Conservation (phyloP, 345 rosid species). For the Moringa oleifera region DNA sequence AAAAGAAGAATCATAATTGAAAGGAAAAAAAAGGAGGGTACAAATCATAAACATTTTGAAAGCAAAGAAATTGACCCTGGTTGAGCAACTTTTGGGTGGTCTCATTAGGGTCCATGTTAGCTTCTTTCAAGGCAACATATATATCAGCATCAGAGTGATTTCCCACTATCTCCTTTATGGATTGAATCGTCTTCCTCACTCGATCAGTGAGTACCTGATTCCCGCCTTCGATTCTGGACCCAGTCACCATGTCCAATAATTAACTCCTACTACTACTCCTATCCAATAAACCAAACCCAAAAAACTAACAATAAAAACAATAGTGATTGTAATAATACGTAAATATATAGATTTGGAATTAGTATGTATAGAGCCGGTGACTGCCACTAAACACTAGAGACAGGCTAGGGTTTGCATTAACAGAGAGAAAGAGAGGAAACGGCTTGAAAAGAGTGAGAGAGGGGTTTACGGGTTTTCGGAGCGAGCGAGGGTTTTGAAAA, state of each 20-base stretch:
- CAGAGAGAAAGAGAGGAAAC: slow-evolving; percentile 13
- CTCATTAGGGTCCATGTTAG: slow-evolving; percentile 78
- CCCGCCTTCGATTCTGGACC: slow-evolving; percentile 24
- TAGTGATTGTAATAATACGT: not conserved
- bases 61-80: slow-evolving; percentile 43
- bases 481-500: slow-evolving; percentile 46
- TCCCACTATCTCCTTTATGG: slow-evolving; percentile 73
- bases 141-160: slow-evolving; percentile 77
- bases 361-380: not conserved
- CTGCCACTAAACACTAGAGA: slow-evolving; percentile 23
- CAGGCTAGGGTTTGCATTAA: slow-evolving; percentile 36
- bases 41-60: not conserved
- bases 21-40: not conserved
- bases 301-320: not conserved
- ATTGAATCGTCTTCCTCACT: slow-evolving; percentile 54
- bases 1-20: too few species aligned
- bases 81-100: slow-evolving; percentile 66
- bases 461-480: too few species aligned
- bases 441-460: slow-evolving; percentile 26
- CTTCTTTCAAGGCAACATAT: slow-evolving; percentile 57
- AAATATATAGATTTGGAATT: too few species aligned
- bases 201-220: slow-evolving; percentile 32
- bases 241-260: slow-evolving; percentile 38
- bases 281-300: not conserved
- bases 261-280: not conserved